Evolutionary conservation across 1,284 basidiomycete species (phyloP).

Genomic region (Leccinum fuscescens): DNA sequence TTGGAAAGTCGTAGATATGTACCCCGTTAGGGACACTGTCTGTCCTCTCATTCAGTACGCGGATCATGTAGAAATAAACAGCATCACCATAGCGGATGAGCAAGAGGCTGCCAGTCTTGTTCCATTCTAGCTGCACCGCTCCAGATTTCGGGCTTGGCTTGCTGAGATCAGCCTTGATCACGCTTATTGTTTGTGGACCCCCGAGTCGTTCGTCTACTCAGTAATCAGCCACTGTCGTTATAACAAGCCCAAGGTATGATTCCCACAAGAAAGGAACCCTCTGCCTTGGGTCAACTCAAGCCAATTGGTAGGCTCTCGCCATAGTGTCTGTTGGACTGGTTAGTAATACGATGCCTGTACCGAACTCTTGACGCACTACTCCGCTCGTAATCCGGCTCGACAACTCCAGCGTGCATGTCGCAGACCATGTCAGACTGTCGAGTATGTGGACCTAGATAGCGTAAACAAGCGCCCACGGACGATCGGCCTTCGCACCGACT

Average conservation of each 20-base stretch:
- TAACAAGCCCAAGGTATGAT: neutral
- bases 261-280: conserved; percentile 77
- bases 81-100: conserved; percentile 65
- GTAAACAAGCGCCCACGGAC: conserved; percentile 1
- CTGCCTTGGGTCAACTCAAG: conserved; percentile 73
- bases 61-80: neutral
- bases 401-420: conserved; percentile 63
- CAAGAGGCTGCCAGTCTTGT: conserved; percentile 67
- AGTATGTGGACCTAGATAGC: conserved; percentile 66
- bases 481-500: conserved; percentile 38
- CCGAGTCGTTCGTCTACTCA: conserved; percentile 62
- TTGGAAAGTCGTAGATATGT: conserved; percentile 64
- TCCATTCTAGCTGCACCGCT: conserved; percentile 72
- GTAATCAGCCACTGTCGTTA: conserved; percentile 3
- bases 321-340: conserved; percentile 53
- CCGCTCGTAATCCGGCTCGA: conserved; percentile 52
- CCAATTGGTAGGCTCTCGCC: conserved; percentile 83
- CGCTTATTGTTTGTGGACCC: conserved; percentile 51
- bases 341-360: neutral
- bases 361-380: conserved; percentile 45
- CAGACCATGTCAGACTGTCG: conserved; percentile 76
- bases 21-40: conserved; percentile 60
- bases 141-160: conserved; percentile 66
- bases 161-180: conserved; percentile 50
- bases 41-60: conserved; percentile 28